Percentiles rank a stretch among this genome's conserved stretches.
phyloP scores from a whole-genome alignment of 495 filamentous ascomycete genomes.

The Penicillium ochrochloron region DNA sequence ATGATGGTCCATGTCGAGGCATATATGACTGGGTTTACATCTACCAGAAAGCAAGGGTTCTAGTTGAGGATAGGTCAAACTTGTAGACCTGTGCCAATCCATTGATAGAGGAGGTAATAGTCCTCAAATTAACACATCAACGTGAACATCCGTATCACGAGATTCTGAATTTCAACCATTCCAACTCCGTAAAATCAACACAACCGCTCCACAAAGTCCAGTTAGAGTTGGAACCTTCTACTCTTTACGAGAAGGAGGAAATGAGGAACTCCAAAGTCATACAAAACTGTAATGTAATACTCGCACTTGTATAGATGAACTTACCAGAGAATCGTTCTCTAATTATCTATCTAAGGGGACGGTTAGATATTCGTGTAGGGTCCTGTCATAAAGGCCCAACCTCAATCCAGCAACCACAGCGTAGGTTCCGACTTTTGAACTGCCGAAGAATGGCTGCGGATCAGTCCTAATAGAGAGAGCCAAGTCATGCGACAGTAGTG shows the following conservation, averaged over 20 bases:
- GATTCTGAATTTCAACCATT: neutral
- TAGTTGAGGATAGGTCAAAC: neutral
- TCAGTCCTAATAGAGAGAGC: neutral
- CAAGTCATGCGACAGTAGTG: neutral
- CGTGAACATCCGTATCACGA: neutral
- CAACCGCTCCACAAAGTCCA: no score
- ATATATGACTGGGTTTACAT: neutral
- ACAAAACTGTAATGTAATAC: neutral
- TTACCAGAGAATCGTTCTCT: neutral
- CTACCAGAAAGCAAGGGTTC: neutral
- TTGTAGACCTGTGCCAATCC: neutral
- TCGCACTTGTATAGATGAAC: no score
- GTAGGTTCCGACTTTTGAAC: neutral
- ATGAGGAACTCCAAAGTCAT: no score
- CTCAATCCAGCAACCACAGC: neutral
- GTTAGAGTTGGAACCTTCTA: neutral
- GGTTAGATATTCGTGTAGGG: neutral
- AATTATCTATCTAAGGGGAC: neutral
- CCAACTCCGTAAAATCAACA: neutral
- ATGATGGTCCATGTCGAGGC: neutral
- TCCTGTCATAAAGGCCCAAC: neutral
- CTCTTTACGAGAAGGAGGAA: neutral
- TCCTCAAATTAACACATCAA: neutral
- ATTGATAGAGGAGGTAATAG: neutral
- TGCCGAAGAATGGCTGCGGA: neutral